Evolutionary conservation across 768 basidiomycete genomes (phyloP).

Genomic region (Mycena latifolia): DNA sequence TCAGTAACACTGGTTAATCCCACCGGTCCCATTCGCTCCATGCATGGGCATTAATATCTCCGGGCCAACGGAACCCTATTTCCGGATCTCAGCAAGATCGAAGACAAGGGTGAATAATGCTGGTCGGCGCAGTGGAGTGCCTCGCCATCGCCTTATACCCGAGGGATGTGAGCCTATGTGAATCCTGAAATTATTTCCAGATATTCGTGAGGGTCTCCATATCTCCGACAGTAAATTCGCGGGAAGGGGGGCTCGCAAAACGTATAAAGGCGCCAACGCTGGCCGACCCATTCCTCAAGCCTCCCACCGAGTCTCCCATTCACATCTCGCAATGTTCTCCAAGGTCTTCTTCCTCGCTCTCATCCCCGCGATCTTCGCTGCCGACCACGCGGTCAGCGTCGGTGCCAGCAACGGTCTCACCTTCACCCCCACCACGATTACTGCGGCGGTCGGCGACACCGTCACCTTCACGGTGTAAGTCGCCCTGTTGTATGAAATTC

Average conservation of each 20-base stretch:
- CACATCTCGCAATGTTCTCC: conserved; percentile 19
- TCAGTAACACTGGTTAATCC: too few relatives aligned
- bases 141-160: too few relatives aligned
- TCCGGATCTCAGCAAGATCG: too few relatives aligned
- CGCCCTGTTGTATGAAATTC: background rate
- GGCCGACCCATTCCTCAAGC: background rate
- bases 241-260: background rate
- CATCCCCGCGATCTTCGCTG: conserved; percentile 30
- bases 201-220: too few relatives aligned
- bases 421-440: conserved; percentile 32
- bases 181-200: too few relatives aligned
- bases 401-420: conserved; percentile 31
- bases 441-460: conserved; percentile 34
- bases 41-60: too few relatives aligned
- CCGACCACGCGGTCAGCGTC: conserved; percentile 30
- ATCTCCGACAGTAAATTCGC: background rate
- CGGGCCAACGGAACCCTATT: too few relatives aligned
- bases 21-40: too few relatives aligned
- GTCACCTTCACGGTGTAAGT: conserved; percentile 36
- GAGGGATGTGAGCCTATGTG: too few relatives aligned
- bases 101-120: too few relatives aligned
- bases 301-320: conserved; percentile 9
- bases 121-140: too few relatives aligned
- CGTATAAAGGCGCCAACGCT: conserved; percentile 1
- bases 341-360: conserved; percentile 30